phyloP scores from a whole-genome alignment of 2,329 filamentous ascomycete species.

The Phialophora macrospora region DNA sequence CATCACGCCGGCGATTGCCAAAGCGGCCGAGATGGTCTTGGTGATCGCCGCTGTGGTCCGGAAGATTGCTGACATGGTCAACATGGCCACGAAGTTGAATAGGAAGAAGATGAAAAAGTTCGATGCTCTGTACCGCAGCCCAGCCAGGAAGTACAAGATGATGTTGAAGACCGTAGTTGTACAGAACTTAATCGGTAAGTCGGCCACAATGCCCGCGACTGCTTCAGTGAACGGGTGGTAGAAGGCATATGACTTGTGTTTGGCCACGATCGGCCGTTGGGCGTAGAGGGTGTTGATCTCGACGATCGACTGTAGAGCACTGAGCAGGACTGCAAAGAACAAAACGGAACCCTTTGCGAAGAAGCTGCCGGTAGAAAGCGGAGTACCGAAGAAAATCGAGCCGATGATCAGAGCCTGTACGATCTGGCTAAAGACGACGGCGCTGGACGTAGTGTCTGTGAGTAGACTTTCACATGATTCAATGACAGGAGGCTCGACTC shows the following conservation, averaged over 20 bases:
- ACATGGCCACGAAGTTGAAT: constrained; percentile 58
- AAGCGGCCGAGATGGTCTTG: constrained; percentile 62
- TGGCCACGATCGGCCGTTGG: constrained; percentile 64
- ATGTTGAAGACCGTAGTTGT: constrained; percentile 65
- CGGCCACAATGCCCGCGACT: constrained; percentile 53
- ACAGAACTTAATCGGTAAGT: constrained; percentile 62
- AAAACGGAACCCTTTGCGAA: constrained; percentile 68
- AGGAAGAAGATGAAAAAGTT: constrained; percentile 67
- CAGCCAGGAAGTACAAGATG: constrained; percentile 68
- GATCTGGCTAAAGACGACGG: constrained; percentile 66
- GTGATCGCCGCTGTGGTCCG: constrained; percentile 62
- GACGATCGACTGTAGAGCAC: constrained; percentile 66
- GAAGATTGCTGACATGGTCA: constrained; percentile 65
- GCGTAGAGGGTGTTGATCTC: constrained; percentile 69
- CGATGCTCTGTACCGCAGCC: constrained; percentile 57
- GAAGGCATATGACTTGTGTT: constrained; percentile 63
- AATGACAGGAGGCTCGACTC: constrained; percentile 57
- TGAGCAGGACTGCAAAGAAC: constrained; percentile 68
- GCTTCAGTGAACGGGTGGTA: constrained; percentile 60
- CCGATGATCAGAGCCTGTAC: constrained; percentile 66
- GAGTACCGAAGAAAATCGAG: constrained; percentile 69
- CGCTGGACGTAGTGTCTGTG: constrained; percentile 20
- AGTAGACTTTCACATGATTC: constrained; percentile 38
- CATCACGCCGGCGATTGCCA: constrained; percentile 56
- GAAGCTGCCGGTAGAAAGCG: constrained; percentile 61